Base-by-base conservation (phyloP, 202 grass and related monocot genomes). In the Schoenoplectus tabernaemontani region DNA sequence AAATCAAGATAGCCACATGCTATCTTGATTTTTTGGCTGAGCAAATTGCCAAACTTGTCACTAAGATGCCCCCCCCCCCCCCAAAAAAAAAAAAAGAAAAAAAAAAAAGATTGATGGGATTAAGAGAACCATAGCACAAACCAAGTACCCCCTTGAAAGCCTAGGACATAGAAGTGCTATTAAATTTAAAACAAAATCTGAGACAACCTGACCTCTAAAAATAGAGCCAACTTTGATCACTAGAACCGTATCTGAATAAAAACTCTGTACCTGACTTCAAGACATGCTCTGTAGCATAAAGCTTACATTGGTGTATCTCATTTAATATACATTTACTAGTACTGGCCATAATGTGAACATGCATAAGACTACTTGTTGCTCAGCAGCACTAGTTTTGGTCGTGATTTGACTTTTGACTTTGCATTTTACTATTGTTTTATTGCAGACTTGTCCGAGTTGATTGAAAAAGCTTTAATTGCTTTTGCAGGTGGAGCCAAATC, bases 401-500 rank as follows among this genome's bases (percentile, higher is more conserved):
- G 28, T 70, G 20, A 82, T n/a, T n/a, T n/a, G n/a, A n/a, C n/a
- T n/a, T 37, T 15, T 53, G 12, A 54, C 33, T 44, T 69, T 42
- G 47, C 5, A 39, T 82, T 32, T 80, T 38, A 33, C 69, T 81
- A 56, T 57, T 36, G 51, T 50, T 13, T 26, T 82, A 57, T 50
- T 82, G 39, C 23, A 82, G 63, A 39, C 12, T n/a, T 72, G 58
- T 2, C 8, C 41, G 73, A 44, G 4, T 59, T 61, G 24, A 73
- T 73, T 66, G 32, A 47, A 48, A 44, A 74, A 13, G 9, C 1
- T 36, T 54, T 56, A 54, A 56, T 54, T 54, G 24, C 36, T 82
- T 68, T 74, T 91, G 57, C 82, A 99, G 96, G 96, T 99, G 65
- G 90, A 99, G 84, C 96, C 96, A 12, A 99, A 99, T 68, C 96